Evolutionary conservation across 495 filamentous ascomycete genomes (phyloP).

Genomic region (Penicillium riverlandense): DNA sequence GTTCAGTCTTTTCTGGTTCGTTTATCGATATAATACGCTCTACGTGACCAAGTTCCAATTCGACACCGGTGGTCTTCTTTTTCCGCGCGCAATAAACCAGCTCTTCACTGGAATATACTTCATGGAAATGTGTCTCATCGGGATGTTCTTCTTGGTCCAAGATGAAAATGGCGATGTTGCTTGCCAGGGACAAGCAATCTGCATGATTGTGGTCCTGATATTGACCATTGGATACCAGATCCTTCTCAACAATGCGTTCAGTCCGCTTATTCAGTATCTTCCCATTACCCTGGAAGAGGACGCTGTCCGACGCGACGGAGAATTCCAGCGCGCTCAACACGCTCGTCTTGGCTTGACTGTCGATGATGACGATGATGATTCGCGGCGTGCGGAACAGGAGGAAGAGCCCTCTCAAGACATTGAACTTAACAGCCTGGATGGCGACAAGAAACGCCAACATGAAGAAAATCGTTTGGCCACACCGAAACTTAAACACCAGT

Average conservation of each 20-base stretch:
- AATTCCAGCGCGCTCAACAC: constrained; percentile 73
- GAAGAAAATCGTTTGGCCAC: constrained; percentile 9
- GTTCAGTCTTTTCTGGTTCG: constrained; percentile 91
- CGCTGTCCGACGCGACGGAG: constrained; percentile 79
- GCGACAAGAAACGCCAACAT: constrained; percentile 13
- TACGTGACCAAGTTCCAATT: constrained; percentile 88
- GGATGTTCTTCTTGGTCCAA: constrained; percentile 80
- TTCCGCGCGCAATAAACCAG: constrained; percentile 91
- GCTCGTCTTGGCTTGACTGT: constrained; percentile 43
- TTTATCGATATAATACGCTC: constrained; percentile 92
- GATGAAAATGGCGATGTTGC: constrained; percentile 50
- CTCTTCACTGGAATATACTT: constrained; percentile 91
- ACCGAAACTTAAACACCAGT: constrained; percentile 19
- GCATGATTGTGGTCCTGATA: constrained; percentile 72
- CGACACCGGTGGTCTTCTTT: constrained; percentile 90
- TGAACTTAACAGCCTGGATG: constrained; percentile 52
- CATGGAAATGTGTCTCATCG: constrained; percentile 87
- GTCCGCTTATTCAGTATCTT: constrained; percentile 78
- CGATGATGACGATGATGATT: constrained; percentile 34
- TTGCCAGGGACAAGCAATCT: constrained; percentile 76
- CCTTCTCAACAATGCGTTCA: constrained; percentile 77
- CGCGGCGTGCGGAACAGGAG: constrained; percentile 28
- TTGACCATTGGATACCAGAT: constrained; percentile 76
- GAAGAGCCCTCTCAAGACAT: constrained; percentile 39
- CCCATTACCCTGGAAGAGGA: constrained; percentile 96